A percentile compares a stretch with the other conserved stretches of the same genome.
These are phyloP conservation scores for Alternaria sp. DNA, from an alignment of 2,329 filamentous ascomycete species.

Conservation along the genomic window DNA sequence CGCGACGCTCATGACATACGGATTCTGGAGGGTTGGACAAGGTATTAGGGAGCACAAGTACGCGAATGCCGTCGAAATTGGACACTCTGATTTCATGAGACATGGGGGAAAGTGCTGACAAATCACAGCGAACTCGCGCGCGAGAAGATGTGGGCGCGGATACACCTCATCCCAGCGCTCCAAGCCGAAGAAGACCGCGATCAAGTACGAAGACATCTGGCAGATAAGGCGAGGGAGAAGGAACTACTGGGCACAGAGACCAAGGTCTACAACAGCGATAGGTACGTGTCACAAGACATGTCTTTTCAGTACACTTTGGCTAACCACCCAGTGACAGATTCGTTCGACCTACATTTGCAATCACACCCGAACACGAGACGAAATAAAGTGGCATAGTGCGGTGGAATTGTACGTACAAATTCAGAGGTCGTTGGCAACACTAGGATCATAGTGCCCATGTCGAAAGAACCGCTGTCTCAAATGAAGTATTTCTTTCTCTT, in stretches of 20 bases:
- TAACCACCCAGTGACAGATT: slow-evolving; percentile 41
- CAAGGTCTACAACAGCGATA: slow-evolving; percentile 86
- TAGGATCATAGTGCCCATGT: not conserved
- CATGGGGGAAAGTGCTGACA: slow-evolving; percentile 28
- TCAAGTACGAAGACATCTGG: slow-evolving; percentile 84
- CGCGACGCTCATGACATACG: slow-evolving; percentile 82
- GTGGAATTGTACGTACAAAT: slow-evolving; percentile 29
- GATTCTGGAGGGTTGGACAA: slow-evolving; percentile 84
- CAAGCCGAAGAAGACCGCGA: slow-evolving; percentile 98
- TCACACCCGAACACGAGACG: slow-evolving; percentile 70
- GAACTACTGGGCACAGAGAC: slow-evolving; percentile 84
- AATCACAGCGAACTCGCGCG: slow-evolving; percentile 82
- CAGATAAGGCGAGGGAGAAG: slow-evolving; percentile 89
- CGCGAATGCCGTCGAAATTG: slow-evolving; percentile 42
- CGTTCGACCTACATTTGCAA: slow-evolving; percentile 79
- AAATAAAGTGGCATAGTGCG: slow-evolving; percentile 58
- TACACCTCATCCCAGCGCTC: slow-evolving; percentile 90
- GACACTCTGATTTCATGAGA: not conserved
- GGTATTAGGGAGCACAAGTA: slow-evolving; percentile 94
- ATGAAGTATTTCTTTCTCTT: slow-evolving; percentile 22
- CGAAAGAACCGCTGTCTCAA: slow-evolving; percentile 21
- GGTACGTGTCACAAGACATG: slow-evolving; percentile 64
- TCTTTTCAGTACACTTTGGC: not conserved
- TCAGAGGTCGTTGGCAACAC: not conserved
- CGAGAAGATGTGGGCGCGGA: slow-evolving; percentile 98